Evolutionary conservation across 257 asterid genomes (phyloP).

Genomic region (Scutellaria baicalensis): DNA sequence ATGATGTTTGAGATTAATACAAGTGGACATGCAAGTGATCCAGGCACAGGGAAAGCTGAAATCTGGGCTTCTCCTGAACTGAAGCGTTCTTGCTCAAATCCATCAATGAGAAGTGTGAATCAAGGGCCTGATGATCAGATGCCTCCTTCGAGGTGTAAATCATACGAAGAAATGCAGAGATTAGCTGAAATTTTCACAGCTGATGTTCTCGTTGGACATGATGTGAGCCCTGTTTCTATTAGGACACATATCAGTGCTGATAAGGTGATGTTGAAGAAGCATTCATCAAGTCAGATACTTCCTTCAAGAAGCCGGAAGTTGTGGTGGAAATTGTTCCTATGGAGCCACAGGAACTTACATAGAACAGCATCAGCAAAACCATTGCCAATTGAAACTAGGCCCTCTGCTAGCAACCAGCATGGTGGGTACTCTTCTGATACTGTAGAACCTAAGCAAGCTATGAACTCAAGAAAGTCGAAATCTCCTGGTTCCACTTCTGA

Average conservation of each 20-base stretch:
- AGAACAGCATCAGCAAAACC: constrained; percentile 16
- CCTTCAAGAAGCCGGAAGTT: constrained; percentile 68
- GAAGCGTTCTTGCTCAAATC: constrained; percentile 60
- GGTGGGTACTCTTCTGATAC: constrained; percentile 85
- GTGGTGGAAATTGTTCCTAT: constrained; percentile 74
- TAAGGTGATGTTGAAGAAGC: constrained; percentile 68
- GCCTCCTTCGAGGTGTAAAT: constrained; percentile 29
- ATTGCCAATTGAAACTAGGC: constrained; percentile 21
- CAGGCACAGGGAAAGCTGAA: constrained; percentile 37
- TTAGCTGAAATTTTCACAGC: constrained; percentile 26
- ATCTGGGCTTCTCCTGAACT: constrained; percentile 46
- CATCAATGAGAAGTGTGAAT: constrained; percentile 28
- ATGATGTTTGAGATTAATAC: constrained; percentile 18
- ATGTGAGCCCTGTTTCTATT: constrained; percentile 41
- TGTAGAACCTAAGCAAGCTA: constrained; percentile 39
- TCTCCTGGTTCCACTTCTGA: constrained; percentile 31
- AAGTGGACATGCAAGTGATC: constrained; percentile 63
- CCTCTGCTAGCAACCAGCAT: constrained; percentile 30
- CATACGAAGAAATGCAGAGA: constrained; percentile 49
- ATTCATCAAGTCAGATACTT: constrained; percentile 67
- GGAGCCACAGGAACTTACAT: constrained; percentile 75
- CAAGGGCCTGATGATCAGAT: constrained; percentile 23
- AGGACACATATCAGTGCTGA: constrained; percentile 54
- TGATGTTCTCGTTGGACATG: constrained; percentile 14
- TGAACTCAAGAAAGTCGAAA: constrained; percentile 18